Conservation (phyloP, 352 stramenopile genomes). For the Globisporangium acanthophoron region DNA sequence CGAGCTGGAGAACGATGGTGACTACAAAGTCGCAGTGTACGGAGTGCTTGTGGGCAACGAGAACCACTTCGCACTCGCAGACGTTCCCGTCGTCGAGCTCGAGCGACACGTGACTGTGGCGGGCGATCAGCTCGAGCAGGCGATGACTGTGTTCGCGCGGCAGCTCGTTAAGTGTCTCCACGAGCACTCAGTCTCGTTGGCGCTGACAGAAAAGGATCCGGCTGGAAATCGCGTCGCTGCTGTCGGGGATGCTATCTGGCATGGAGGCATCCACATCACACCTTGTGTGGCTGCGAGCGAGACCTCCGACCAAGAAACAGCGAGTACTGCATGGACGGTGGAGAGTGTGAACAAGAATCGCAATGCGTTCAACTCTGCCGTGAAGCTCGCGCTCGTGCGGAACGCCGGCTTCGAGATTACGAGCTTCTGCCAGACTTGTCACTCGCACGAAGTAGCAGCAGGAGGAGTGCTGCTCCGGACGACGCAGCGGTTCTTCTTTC, state of each 20-base stretch:
- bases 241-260: conserved; percentile 2
- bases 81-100: conserved; percentile 13
- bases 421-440: conserved; percentile 11
- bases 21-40: conserved; percentile 17
- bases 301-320: background rate
- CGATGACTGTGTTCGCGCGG: conserved; percentile 44
- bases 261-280: conserved; percentile 17
- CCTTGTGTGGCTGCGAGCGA: background rate
- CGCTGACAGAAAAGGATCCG: background rate
- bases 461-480: conserved; percentile 7
- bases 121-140: conserved; percentile 30
- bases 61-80: conserved; percentile 8
- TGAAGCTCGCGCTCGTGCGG: conserved; percentile 40
- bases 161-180: conserved; percentile 40
- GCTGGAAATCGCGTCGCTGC: background rate
- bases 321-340: conserved; percentile 12
- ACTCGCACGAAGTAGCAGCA: background rate
- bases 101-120: conserved; percentile 37
- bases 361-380: conserved; percentile 30
- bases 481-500: conserved; percentile 35
- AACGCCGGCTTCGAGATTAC: conserved; percentile 23
- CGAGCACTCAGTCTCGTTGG: conserved; percentile 11
- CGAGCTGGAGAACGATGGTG: conserved; percentile 15
- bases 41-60: conserved; percentile 21
- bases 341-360: conserved; percentile 25